Evolutionary conservation across 331 rosid genomes (phyloP), one percentile per base, ranked within the genome.

Genomic region (Ulmus americana): DNA sequence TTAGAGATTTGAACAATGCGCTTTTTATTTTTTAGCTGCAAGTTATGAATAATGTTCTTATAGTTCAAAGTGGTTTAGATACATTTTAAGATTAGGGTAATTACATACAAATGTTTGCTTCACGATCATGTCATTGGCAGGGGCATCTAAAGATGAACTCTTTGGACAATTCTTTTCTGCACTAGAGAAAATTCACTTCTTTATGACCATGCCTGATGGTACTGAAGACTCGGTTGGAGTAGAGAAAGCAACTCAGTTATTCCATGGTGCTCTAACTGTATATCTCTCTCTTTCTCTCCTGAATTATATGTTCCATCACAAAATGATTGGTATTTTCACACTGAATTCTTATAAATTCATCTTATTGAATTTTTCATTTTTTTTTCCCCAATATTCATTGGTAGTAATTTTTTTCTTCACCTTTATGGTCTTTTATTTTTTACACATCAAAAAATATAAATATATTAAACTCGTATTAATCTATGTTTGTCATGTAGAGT

Each of bases 101-200:
- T 14, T 54, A 13, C 18, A 12, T 28, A 3, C 44, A 15, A 67
- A 35, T 45, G 58, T 28, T 55, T 60, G 57, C 64, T 65, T 61
- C 60, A 76, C 61, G 59, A 65, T 61, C 63, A 47, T 76, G 43
- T 35, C 46, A 68, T 53, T 80, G 62, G 70, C 79, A 76, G 88
- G 88, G 73, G 81, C 60, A 14, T 77, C 91, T 28, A 85, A 70
- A 83, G 97, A 92, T 72, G 96, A 83, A 71, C 91, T 92, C 43
- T 82, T 86, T 61, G 95, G 85, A 44, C 82, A 77, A 77, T 86
- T 88, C 77, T 82, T 92, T 79, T 76, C 89, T 47, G 94, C 95
- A 7, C 83, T 92, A 58, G 97, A 88, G 84, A 85, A 73, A 71
- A 81, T 49, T 69, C 69, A 60, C 60, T 92, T 64, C 70, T 86